These are phyloP conservation scores for Onygenales sp. DNA, from an alignment of 2,329 filamentous ascomycete species.

Conservation along the genomic window DNA sequence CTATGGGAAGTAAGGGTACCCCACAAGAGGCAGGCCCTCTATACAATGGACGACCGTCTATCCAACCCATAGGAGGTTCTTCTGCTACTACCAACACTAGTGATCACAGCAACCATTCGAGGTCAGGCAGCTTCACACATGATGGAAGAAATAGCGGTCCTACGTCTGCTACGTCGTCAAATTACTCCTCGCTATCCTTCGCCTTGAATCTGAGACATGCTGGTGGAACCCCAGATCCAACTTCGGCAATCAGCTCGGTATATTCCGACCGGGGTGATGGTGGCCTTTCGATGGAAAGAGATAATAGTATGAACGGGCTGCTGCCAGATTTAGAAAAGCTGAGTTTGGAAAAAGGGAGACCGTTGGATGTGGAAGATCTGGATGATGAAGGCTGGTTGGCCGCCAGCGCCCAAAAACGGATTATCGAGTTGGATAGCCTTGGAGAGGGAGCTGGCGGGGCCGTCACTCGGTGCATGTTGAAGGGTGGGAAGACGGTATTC, in stretches of 20 bases:
- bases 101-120: conserved; percentile 69
- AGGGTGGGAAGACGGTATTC: conserved; percentile 88
- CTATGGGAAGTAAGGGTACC: conserved; percentile 61
- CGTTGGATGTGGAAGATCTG: conserved; percentile 83
- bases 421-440: conserved; percentile 77
- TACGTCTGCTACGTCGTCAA: conserved; percentile 76
- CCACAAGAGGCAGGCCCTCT: conserved; percentile 58
- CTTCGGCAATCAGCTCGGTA: conserved; percentile 76
- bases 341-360: conserved; percentile 70
- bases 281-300: conserved; percentile 68
- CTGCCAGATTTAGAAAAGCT: conserved; percentile 72
- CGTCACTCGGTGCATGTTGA: conserved; percentile 81
- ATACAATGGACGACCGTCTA: conserved; percentile 43
- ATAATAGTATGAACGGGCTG: conserved; percentile 68
- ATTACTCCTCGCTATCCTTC: conserved; percentile 75
- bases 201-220: conserved; percentile 59
- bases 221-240: conserved; percentile 65
- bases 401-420: conserved; percentile 78
- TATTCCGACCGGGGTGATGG: conserved; percentile 74
- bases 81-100: conserved; percentile 70
- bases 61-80: conserved; percentile 42
- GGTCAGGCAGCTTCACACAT: conserved; percentile 69
- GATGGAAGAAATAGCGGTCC: conserved; percentile 72
- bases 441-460: conserved; percentile 94
- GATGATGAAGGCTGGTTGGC: conserved; percentile 94